Conservation (phyloP, 2,329 filamentous ascomycete species). For the Stachybotrys chlorohalonatus region DNA sequence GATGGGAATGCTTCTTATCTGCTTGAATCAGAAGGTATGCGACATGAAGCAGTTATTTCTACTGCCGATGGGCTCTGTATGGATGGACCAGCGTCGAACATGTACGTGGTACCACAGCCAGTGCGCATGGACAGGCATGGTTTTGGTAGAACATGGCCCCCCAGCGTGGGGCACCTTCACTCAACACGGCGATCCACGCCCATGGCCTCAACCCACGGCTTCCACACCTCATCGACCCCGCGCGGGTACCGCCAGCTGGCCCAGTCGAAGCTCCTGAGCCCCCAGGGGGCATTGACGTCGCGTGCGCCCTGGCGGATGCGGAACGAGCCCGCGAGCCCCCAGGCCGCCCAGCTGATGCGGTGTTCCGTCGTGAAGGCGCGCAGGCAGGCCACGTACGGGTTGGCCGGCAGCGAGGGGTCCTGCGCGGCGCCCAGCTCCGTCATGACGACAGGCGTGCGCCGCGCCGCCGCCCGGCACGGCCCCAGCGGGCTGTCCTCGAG, state of each 20-base stretch:
- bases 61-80: too few species aligned
- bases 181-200: too few species aligned
- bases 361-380: constrained; percentile 33
- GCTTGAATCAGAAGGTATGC: too few species aligned
- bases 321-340: constrained; percentile 38
- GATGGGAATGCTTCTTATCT: too few species aligned
- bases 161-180: too few species aligned
- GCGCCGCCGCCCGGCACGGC: constrained; percentile 21
- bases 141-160: too few species aligned
- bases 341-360: constrained; percentile 38
- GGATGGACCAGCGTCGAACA: too few species aligned
- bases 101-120: too few species aligned
- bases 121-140: too few species aligned
- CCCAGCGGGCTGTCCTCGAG: constrained; percentile 19
- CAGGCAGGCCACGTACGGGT: constrained; percentile 36
- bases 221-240: constrained; percentile 39
- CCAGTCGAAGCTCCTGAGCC: constrained; percentile 36
- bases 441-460: constrained; percentile 36
- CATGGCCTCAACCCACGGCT: constrained; percentile 38
- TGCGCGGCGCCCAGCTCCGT: constrained; percentile 34
- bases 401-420: constrained; percentile 20
- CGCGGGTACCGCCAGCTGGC: constrained; percentile 33
- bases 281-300: constrained; percentile 37
- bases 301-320: constrained; percentile 34
- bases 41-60: too few species aligned